Percentiles rank a stretch among this genome's conserved stretches.
phyloP scores from a whole-genome alignment of 495 filamentous ascomycete genomes.

The Haplographium delicatum region DNA sequence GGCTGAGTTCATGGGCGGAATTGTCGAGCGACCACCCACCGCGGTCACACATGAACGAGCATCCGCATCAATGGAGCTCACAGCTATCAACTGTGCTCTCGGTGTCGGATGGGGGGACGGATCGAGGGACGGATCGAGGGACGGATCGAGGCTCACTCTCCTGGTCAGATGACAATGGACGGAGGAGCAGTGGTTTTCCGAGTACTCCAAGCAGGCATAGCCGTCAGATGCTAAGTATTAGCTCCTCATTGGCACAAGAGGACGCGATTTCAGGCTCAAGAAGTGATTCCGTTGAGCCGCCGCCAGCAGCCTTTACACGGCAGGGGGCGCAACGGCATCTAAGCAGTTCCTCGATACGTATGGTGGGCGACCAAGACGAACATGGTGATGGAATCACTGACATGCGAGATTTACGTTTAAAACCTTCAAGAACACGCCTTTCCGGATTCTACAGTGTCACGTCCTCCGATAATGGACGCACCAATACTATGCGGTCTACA shows the following conservation, averaged over 20 bases:
- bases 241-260: slow-evolving; percentile 37
- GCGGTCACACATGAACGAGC: slow-evolving; percentile 32
- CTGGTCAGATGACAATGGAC: slow-evolving; percentile 29
- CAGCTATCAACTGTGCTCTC: slow-evolving; percentile 64
- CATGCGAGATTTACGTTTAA: slow-evolving; percentile 34
- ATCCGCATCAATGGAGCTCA: slow-evolving; percentile 61
- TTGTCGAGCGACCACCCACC: slow-evolving; percentile 19
- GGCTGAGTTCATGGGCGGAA: slow-evolving; percentile 25
- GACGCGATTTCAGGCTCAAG: slow-evolving; percentile 22
- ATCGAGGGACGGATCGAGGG: slow-evolving; percentile 46
- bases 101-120: slow-evolving; percentile 54
- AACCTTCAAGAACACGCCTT: slow-evolving; percentile 42
- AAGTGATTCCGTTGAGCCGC: slow-evolving; percentile 33
- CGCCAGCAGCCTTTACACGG: slow-evolving; percentile 33
- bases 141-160: slow-evolving; percentile 41
- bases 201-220: slow-evolving; percentile 38
- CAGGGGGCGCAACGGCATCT: slow-evolving; percentile 27
- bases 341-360: slow-evolving; percentile 20
- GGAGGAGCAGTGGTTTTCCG: slow-evolving; percentile 29
- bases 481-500: slow-evolving; percentile 37
- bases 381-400: slow-evolving; percentile 50
- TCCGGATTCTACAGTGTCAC: slow-evolving; percentile 30
- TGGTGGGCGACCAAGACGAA: slow-evolving; percentile 45
- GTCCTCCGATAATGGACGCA: slow-evolving; percentile 36
- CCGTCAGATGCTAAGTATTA: slow-evolving; percentile 46